phyloP scores from a whole-genome alignment of 2,329 filamentous ascomycete genomes.

The Thyridium curvatum region DNA sequence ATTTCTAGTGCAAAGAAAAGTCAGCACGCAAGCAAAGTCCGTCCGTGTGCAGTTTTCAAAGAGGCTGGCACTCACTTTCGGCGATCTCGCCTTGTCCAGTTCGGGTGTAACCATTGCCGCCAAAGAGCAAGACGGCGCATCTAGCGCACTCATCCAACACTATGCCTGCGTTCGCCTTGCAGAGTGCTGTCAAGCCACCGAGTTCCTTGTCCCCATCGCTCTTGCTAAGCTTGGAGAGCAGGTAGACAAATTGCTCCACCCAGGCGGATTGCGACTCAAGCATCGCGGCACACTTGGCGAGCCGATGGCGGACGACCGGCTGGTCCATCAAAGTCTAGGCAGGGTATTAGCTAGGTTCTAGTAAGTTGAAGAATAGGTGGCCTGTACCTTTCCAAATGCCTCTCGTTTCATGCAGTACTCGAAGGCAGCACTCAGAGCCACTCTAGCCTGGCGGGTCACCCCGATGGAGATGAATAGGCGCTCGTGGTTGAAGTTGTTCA shows the following conservation, averaged over 20 bases:
- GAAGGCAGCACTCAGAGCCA: constrained; percentile 27
- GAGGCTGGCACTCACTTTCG: constrained; percentile 52
- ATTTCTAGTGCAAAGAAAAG: constrained; percentile 38
- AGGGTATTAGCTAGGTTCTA: too few species aligned
- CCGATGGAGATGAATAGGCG: constrained; percentile 60
- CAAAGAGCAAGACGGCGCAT: constrained; percentile 64
- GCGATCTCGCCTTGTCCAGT: constrained; percentile 65
- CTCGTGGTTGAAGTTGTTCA: constrained; percentile 79
- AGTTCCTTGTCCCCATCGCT: constrained; percentile 56
- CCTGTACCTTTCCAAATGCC: constrained; percentile 23
- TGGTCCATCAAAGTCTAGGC: constrained; percentile 58
- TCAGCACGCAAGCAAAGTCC: constrained; percentile 5
- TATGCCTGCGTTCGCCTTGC: constrained; percentile 67
- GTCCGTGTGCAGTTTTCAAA: too few species aligned
- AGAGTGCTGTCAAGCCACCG: constrained; percentile 65
- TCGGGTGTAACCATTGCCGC: constrained; percentile 66
- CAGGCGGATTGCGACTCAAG: constrained; percentile 67
- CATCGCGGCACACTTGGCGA: constrained; percentile 63
- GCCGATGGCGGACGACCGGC: constrained; percentile 65
- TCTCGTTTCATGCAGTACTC: constrained; percentile 30
- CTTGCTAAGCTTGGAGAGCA: constrained; percentile 58
- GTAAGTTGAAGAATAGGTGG: too few species aligned
- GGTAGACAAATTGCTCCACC: constrained; percentile 65
- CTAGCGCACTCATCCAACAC: constrained; percentile 67
- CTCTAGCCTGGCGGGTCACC: constrained; percentile 51